Evolutionary conservation across 169 alveolate species (phyloP).

Genomic region (Plasmodium fragile): DNA sequence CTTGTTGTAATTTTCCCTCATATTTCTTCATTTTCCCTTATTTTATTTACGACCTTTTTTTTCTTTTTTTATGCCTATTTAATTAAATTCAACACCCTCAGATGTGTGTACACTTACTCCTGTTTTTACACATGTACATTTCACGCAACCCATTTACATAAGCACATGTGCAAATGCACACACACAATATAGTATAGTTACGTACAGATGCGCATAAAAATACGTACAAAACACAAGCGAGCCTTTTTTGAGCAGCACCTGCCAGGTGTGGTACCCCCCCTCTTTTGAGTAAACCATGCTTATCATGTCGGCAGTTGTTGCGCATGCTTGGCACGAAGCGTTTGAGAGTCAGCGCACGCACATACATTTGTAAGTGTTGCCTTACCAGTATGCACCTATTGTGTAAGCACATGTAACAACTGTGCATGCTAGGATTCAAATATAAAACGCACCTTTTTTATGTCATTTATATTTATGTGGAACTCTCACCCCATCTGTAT

Average conservation of each 20-base stretch:
- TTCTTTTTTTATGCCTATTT: not conserved
- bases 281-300: not conserved
- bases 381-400: not conserved
- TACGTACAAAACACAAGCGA: not conserved
- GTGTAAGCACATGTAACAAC: not conserved
- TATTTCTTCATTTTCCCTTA: not conserved
- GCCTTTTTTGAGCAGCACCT: not conserved
- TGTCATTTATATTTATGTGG: not conserved
- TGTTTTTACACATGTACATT: slow-evolving; percentile 16
- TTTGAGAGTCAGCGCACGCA: not conserved
- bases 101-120: slow-evolving; percentile 3
- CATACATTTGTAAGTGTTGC: not conserved
- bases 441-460: not conserved
- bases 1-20: not conserved
- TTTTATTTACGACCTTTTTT: not conserved
- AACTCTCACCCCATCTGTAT: not conserved
- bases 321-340: not conserved
- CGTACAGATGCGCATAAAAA: not conserved
- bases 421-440: not conserved
- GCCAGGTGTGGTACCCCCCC: not conserved
- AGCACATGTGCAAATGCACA: not conserved
- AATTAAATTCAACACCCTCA: not conserved
- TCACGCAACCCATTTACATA: not conserved
- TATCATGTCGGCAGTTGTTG: not conserved
- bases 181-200: not conserved